Base-by-base conservation (phyloP, 2,329 filamentous ascomycete species). In the Colletotrichum melonis region DNA sequence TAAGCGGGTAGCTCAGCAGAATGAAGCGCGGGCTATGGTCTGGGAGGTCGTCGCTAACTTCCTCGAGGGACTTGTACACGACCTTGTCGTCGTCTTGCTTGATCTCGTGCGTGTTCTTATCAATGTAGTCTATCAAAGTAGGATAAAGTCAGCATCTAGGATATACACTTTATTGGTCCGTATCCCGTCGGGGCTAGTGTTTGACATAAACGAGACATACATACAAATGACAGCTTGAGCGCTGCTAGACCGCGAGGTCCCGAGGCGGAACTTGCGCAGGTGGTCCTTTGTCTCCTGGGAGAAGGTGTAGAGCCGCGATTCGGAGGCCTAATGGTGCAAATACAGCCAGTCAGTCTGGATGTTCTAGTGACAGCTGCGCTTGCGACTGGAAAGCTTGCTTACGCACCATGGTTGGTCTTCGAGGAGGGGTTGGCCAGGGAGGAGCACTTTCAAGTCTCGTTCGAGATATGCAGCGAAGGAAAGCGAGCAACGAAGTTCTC, bases 191-290 rank as follows among this genome's bases (percentile, higher is more conserved):
- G 46, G 32, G 42, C 56, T 26, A 52, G 59, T 55, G 59, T 63
- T 54, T 65, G 16, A 35, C 42, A 19, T 8, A 28, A 55, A 55
- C 56, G 75, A 81, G 80, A 85, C 81, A 78, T 82, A 88, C 92
- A 84, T 93, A 98, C 97, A 98, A 78, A 99, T 97, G 75, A 97
- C 92, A 74, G 95, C 97, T 86, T 98, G 95, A 0, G 95, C 93
- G 59, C 93, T 92, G 81, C 93, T 96, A 65, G 95, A 92, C 76
- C 97, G 89, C 42, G 95, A 98, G 2, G 97, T 98, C 30, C 93
- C 91, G 32, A 99, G 89, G 63, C 97, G 94, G 86, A 99, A 99
- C 85, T 98, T 98, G 83, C 94, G 93, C 76, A 99, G 90, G 80
- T 95, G 92, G 76, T 95, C 92, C 84, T 93, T 97, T 58, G 95